Conservation (phyloP, 1,139 yeast genomes). For the Yamadazyma taylorii region DNA sequence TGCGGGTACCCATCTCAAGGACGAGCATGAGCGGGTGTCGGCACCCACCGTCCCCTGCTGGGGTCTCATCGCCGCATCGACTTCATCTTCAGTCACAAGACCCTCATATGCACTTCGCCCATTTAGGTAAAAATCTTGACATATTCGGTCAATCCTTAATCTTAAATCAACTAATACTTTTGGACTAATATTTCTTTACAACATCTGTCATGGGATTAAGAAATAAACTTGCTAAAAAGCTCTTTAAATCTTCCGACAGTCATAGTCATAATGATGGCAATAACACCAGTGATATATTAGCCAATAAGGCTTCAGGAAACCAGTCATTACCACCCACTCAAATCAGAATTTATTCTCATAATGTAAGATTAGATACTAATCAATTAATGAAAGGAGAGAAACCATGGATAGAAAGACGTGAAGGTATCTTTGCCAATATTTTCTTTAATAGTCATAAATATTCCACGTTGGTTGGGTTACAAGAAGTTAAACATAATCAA, state of each 20-base stretch:
- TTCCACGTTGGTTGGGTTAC: slow-evolving; percentile 33
- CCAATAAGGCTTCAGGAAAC: not conserved
- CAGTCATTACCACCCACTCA: slow-evolving; percentile 15
- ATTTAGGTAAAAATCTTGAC: too few species aligned
- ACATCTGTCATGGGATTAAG: slow-evolving; percentile 12
- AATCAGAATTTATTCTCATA: slow-evolving; percentile 34
- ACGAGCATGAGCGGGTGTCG: too few species aligned
- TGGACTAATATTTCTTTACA: too few species aligned
- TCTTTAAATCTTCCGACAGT: slow-evolving; percentile 4
- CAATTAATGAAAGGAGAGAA: slow-evolving; percentile 24
- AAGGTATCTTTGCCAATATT: slow-evolving; percentile 23
- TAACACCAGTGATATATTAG: not conserved
- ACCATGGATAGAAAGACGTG: slow-evolving; percentile 27
- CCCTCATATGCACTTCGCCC: too few species aligned
- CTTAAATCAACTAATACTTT: too few species aligned
- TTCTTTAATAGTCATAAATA: slow-evolving; percentile 13
- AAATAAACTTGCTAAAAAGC: slow-evolving; percentile 3
- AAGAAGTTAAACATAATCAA: slow-evolving; percentile 32
- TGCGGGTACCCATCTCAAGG: too few species aligned
- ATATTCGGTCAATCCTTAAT: too few species aligned
- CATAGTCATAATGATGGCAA: slow-evolving; percentile 3
- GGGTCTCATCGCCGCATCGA: too few species aligned
- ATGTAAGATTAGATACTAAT: slow-evolving; percentile 26
- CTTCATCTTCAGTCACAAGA: not conserved
- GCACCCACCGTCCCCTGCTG: too few species aligned